These are phyloP conservation scores for Trichophyton benhamiae DNA, from an alignment of 2,329 filamentous ascomycete species.

Conservation along the genomic window DNA sequence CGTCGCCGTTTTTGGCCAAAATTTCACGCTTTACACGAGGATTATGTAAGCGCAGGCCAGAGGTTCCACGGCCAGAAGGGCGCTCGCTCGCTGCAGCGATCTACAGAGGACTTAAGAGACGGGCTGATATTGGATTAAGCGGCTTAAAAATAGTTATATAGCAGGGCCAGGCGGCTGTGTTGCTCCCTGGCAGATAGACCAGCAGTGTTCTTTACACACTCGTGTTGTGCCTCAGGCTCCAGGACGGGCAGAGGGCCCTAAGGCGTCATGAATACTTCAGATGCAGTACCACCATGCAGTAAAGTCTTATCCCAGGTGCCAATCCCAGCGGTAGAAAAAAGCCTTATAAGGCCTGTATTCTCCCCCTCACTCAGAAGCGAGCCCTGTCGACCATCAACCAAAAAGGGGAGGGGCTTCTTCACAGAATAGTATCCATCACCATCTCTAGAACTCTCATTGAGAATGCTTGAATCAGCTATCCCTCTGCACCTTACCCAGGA, in stretches of 20 bases:
- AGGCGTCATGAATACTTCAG: no score
- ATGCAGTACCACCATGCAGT: not conserved
- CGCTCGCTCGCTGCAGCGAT: not conserved
- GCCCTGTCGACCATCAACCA: not conserved
- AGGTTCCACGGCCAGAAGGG: not conserved
- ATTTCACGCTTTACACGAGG: not conserved
- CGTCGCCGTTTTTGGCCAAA: not conserved
- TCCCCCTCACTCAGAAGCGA: not conserved
- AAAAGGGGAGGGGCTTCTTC: not conserved
- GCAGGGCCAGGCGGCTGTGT: no score
- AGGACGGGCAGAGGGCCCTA: no score
- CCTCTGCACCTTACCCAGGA: slow-evolving; percentile 9
- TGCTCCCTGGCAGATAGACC: no score
- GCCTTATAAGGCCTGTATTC: not conserved
- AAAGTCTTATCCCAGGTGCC: not conserved
- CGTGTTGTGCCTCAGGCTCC: no score
- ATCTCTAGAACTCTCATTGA: not conserved
- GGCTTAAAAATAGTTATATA: no score
- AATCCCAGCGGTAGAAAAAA: not conserved
- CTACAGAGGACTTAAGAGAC: no score
- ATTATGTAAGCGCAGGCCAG: not conserved
- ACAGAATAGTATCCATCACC: not conserved
- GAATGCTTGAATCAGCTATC: slow-evolving; percentile 11
- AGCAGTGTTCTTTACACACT: no score
- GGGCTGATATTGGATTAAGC: no score